Base-by-base conservation (phyloP, 306 rosid species). In the Casuarina equisetifolia region DNA sequence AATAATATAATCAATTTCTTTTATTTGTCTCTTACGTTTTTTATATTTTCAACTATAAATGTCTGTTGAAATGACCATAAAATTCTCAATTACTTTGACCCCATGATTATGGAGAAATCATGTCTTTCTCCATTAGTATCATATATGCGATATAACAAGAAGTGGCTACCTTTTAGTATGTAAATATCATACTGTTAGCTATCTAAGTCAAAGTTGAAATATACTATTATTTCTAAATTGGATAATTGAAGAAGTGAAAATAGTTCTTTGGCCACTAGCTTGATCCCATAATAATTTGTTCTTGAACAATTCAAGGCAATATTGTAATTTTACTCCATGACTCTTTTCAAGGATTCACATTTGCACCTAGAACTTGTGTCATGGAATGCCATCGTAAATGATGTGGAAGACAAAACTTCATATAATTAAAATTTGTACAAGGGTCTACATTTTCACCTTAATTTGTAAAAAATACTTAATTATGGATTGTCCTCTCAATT, bases 231-330 rank as follows among this genome's bases (percentile, higher is more conserved):
- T n/a, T 19, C 40, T 25, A 19, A 70, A 49, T 46, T 49, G 38
- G 74, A 70, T 45, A 70, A 45, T 15, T 45, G 44, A 8, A 70
- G 57, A 45, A 48, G 74, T 25, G 74, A 20, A 45, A 48, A 20
- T 4, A 70, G 42, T 19, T 8, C 19, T 46, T 70, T 49, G 19
- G 10, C 9, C 19, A 70, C n/a, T 20, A 11, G 17, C 55, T 70
- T 48, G 5, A 1, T 32, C 19, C 57, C 74, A 10, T 70, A 70
- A 6, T 70, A 70, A 20, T 25, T 70, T 70, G 74, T 48, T 25
- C 10, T 12, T 3, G 25, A 0, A 48, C 42, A 46, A 10, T 6
- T 4, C 11, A 1, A 5, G 0, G 17, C 2, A 4, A 10, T 10
- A 46, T 70, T 42, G 20, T 2, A 66, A 15, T 48, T 70, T 13